These are phyloP conservation scores for Alternaria sp. DNA, from an alignment of 2,329 filamentous ascomycete species.

Conservation along the genomic window DNA sequence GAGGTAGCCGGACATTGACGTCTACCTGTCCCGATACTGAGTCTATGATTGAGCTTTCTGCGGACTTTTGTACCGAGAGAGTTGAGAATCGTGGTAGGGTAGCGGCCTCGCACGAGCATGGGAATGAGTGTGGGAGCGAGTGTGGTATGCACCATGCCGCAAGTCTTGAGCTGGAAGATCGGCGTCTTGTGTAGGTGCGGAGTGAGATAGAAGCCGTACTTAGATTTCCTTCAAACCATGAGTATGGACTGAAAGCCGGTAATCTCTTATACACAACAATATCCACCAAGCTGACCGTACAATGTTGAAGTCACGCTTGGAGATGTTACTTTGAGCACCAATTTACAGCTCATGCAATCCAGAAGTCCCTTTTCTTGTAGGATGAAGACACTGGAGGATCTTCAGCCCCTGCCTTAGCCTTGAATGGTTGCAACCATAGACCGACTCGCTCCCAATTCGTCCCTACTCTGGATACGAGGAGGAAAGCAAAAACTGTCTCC, in stretches of 20 bases:
- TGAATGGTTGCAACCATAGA: not conserved
- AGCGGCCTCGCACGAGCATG: not conserved
- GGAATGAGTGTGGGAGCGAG: not conserved
- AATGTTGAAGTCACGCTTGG: not conserved
- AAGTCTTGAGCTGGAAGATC: not conserved
- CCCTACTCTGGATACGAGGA: not conserved
- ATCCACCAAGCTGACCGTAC: not conserved
- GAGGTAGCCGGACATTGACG: not conserved
- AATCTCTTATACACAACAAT: not conserved
- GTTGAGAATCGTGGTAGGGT: not conserved
- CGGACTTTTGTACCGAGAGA: not conserved
- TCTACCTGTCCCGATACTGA: conserved; percentile 7
- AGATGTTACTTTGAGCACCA: not conserved
- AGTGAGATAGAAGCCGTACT: not conserved
- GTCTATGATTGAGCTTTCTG: conserved; percentile 21
- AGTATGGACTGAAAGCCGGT: no score
- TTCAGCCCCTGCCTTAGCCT: not conserved
- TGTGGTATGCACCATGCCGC: not conserved
- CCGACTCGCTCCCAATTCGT: not conserved
- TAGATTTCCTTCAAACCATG: no score
- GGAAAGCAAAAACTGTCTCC: not conserved
- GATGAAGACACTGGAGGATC: not conserved
- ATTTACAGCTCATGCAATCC: not conserved
- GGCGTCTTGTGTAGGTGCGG: not conserved
- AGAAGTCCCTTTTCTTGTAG: not conserved